These are phyloP conservation scores for Fusarium pseudocircinatum DNA, from an alignment of 2,329 filamentous ascomycete genomes.

Conservation along the genomic window DNA sequence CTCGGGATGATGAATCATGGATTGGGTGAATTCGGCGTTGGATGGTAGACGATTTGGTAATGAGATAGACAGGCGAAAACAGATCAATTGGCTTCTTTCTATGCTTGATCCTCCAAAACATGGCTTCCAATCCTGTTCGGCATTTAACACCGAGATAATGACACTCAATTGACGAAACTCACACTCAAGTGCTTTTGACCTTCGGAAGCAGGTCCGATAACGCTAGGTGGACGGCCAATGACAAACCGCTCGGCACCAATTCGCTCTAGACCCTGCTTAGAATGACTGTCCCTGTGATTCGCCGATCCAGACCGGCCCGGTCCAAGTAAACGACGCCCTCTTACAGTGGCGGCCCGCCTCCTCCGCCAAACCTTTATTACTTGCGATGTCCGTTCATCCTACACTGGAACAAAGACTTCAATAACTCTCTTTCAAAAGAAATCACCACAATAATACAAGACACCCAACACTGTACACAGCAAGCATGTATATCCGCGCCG, in stretches of 20 bases:
- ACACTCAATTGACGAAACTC: not conserved
- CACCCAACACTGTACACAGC: accelerated
- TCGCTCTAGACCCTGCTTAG: not conserved
- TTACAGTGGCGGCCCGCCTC: conserved; percentile 14
- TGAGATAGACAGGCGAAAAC: accelerated
- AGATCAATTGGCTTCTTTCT: no score
- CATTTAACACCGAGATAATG: not conserved
- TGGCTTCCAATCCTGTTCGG: not conserved
- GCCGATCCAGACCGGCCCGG: conserved; percentile 16
- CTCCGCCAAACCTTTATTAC: conserved; percentile 23
- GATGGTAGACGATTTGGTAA: no score
- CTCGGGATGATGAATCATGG: not conserved
- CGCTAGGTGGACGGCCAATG: not conserved
- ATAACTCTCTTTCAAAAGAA: accelerated
- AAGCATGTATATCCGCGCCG: conserved; percentile 31
- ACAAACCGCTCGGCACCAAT: not conserved
- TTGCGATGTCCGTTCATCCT: not conserved
- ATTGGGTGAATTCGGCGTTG: not conserved
- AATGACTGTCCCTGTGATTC: conserved; percentile 17
- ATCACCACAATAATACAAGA: accelerated
- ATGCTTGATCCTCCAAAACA: accelerated
- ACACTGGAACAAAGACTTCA: accelerated
- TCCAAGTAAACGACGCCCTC: not conserved
- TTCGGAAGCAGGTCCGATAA: not conserved
- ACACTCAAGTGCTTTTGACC: accelerated